Evolutionary conservation across 2,329 filamentous ascomycete species (phyloP), one percentile per base, ranked within the genome.

Genomic region (Aspergillus quadrilineatus): DNA sequence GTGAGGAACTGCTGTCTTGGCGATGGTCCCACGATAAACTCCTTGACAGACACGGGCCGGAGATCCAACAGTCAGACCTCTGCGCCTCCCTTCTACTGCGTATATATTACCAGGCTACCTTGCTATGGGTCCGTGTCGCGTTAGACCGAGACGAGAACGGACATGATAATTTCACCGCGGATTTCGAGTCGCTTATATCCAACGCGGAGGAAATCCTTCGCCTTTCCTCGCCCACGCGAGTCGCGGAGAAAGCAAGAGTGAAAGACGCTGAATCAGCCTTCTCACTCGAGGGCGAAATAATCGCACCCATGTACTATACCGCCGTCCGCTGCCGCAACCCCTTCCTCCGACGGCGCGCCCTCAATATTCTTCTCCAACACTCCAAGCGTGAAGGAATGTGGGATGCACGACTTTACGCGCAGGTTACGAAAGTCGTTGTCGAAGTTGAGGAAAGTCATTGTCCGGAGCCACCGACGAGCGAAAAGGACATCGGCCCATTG

Each of bases 291-390:
- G 63, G 66, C 14, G 69, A 68, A 8, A 56, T 74, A 7, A 63
- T 72, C 4, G 64, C 67, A 17, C 65, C 70, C 2, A 58, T 75
- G 5, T 74, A 72, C 61, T 69, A 67, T 53, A 60, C 66, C 6
- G 68, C 71, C 0, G 62, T 61, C 17, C 71, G 69, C 43, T 74
- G 72, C 52, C 66, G 69, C 12, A 58, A 74, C 46, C 62, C 65
- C 14, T 32, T 59, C 0, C 54, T 73, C n/a, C 63, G 72, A 37
- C 64, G 68, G 7, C 61, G 68, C 34, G 73, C 72, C 1, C 65
- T 75, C 4, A 17, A 49, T 1, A 41, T 56, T 6, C 41, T 64
- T 4, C 14, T 32, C 1, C 26, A 53, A 1, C 60, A 58, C 43
- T 59, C 62, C 0, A 57, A 46, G 12, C 37, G 44, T 15, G 61